Base-by-base conservation (phyloP, 768 basidiomycete genomes). In the Hygrophorus pudorinus region DNA sequence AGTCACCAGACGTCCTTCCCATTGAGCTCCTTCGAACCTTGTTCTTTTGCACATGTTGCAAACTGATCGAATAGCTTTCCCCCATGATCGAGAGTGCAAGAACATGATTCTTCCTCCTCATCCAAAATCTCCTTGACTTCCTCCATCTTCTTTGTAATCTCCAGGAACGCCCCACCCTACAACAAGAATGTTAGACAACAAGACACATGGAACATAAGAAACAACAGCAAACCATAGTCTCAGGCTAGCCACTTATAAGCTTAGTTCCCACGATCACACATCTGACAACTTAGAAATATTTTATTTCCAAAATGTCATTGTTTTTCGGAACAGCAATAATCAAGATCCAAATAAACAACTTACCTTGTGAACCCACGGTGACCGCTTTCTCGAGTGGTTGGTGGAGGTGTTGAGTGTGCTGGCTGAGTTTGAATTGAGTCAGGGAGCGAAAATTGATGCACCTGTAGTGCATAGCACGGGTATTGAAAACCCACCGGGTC, bases 21-120 rank as follows among this genome's bases (percentile, higher is more conserved):
- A 47, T 69, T 79, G 24, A 99, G 78, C 52, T 79, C 76, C 31
- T 67, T 81, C 4, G 64, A 54, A 6, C 80, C 81, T 38, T 72
- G 66, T 42, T 80, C 73, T 51, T 71, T 71, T 7, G 93, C 81
- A 27, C 75, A 71, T 21, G 67, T 57, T 17, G 85, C 86, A 61
- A 89, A 96, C 53, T 86, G 79, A 44, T 93, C 89, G 60, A 98
- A 99, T 4, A 98, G 72, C 57, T 82, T 89, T 68, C 98, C 96
- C 27, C 96, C 96, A 21, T 96, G 82, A 61, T 94, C 93, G 27
- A 99, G 75, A 5, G 96, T 98, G n/a, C 91, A 78, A 6, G 93
- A 88, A 61, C 98, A 98, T 0, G 93, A 96, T 52, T 87, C 87
- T 59, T 99, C 96, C 63, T 99, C 96, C 56, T 98, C 96, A 57